A percentile compares a stretch with the other conserved stretches of the same genome.
These are phyloP conservation scores for Pascua sp. DNA, from an alignment of 1,284 basidiomycete species.

Conservation along the genomic window DNA sequence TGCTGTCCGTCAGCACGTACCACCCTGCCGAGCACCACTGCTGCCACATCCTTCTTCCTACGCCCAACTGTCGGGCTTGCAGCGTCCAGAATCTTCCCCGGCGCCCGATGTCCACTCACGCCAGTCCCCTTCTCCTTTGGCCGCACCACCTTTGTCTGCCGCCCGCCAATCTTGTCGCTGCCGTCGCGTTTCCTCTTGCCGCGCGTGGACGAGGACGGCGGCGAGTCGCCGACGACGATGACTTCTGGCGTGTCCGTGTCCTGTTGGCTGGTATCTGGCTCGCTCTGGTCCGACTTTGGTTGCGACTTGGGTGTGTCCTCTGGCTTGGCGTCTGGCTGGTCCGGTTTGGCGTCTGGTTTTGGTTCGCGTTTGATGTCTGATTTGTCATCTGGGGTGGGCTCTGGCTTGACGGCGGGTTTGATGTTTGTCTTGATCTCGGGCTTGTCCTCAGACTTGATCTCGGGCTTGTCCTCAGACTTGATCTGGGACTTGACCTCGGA, in stretches of 20 bases:
- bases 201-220: not conserved
- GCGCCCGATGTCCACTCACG: slow-evolving; percentile 12
- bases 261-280: not conserved
- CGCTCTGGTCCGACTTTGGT: not conserved
- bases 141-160: slow-evolving; percentile 35
- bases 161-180: slow-evolving; percentile 21
- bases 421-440: not conserved
- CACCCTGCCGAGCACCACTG: too few relatives aligned
- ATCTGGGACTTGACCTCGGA: not conserved
- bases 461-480: not conserved
- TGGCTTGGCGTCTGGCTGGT: not conserved
- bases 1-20: slow-evolving; percentile 20
- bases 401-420: too few relatives aligned
- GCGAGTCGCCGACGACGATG: slow-evolving; percentile 1
- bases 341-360: not conserved
- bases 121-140: slow-evolving; percentile 21
- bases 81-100: not conserved
- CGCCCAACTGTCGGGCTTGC: too few relatives aligned
- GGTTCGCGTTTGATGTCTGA: not conserved
- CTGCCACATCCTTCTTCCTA: too few relatives aligned
- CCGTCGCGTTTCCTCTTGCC: slow-evolving; percentile 6
- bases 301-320: not conserved
- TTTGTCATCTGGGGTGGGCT: not conserved
- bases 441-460: not conserved
- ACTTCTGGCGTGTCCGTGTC: not conserved